Evolutionary conservation across 106 monocot species (phyloP).

Genomic region (Xerophyta viscosa): DNA sequence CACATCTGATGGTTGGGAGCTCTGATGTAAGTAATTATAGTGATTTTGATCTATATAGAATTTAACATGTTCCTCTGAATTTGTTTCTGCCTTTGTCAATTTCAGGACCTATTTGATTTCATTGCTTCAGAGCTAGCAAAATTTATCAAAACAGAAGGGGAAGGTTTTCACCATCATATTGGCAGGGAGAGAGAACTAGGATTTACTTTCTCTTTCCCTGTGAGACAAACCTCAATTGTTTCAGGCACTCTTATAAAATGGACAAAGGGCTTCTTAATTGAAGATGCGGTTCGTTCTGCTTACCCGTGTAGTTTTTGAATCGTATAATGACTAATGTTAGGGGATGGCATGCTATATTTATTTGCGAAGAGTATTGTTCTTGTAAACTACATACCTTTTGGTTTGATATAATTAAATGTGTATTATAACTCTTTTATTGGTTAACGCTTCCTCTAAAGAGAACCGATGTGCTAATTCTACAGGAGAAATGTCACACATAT

Average conservation of each 20-base stretch:
- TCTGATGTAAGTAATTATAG: slow-evolving; percentile 31
- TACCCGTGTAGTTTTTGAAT: neutral
- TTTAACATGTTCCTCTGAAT: neutral
- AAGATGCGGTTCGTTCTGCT: slow-evolving; percentile 43
- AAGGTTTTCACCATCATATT: slow-evolving; percentile 42
- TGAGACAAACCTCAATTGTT: slow-evolving; percentile 75
- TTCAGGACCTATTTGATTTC: slow-evolving; percentile 95
- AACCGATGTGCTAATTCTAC: no score
- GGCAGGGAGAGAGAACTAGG: slow-evolving; percentile 86
- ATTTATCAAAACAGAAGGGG: slow-evolving; percentile 69
- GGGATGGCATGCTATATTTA: no score
- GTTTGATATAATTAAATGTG: no score
- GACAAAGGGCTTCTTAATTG: slow-evolving; percentile 94
- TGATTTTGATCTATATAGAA: neutral
- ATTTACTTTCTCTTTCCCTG: slow-evolving; percentile 99
- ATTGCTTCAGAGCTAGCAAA: slow-evolving; percentile 67
- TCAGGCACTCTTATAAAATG: slow-evolving; percentile 89
- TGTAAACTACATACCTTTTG: no score
- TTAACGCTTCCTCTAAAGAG: no score
- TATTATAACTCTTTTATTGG: no score
- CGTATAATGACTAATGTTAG: neutral
- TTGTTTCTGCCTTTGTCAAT: slow-evolving; percentile 5
- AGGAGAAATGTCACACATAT: no score
- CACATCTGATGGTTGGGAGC: slow-evolving; percentile 71
- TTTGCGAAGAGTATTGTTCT: neutral